phyloP scores from a whole-genome alignment of 257 asterid species.

The Verbascum thapsus region DNA sequence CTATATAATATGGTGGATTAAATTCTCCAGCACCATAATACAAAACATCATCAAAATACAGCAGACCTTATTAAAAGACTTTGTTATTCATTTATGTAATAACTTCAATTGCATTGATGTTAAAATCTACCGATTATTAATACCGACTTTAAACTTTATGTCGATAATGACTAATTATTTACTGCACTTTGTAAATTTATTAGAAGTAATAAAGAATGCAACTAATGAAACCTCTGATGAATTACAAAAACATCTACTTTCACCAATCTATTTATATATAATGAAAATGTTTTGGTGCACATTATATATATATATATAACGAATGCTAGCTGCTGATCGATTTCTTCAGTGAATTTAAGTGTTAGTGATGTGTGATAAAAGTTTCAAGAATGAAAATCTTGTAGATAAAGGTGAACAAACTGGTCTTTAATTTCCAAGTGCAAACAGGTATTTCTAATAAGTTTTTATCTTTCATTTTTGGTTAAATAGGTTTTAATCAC shows the following conservation, averaged over 20 bases:
- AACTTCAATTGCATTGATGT: conserved; percentile 23
- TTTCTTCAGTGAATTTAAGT: conserved; percentile 24
- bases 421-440: not conserved
- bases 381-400: not conserved
- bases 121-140: conserved; percentile 33
- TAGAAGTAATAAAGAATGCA: conserved; percentile 28
- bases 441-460: conserved; percentile 8
- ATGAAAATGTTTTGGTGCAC: not conserved
- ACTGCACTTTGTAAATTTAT: conserved; percentile 2
- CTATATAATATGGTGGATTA: no score
- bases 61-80: not conserved
- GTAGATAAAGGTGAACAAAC: not conserved
- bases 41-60: no score
- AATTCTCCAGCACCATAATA: no score
- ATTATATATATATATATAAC: conserved; percentile 10
- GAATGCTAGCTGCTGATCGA: conserved; percentile 33
- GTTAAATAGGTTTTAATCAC: no score
- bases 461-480: not conserved
- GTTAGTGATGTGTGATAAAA: not conserved
- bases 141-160: not conserved
- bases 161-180: not conserved
- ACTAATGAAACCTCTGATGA: conserved; percentile 27
- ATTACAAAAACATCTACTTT: conserved; percentile 19
- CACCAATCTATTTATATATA: conserved; percentile 38
- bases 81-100: not conserved